Evolutionary conservation across 2,329 filamentous ascomycete species (phyloP), one percentile per base, ranked within the genome.

Genomic region (Dactylellina leptospora): DNA sequence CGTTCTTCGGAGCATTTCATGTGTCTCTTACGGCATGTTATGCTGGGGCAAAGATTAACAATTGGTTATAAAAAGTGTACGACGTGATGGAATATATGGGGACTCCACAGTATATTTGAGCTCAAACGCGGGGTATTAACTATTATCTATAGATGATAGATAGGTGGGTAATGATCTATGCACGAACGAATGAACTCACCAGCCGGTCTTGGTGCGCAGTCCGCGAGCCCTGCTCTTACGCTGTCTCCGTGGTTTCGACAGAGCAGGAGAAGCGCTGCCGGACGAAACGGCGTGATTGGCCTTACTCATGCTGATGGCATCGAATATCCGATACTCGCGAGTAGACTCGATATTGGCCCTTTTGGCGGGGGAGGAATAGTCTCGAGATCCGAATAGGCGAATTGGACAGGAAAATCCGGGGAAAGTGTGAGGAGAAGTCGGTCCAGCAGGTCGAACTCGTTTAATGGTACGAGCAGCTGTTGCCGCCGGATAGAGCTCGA

Each of bases 1-100:
- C 80, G 81, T 33, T 78, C 78, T 77, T 84, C 83, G 73, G 83
- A 82, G 75, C 83, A 84, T 77, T 84, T 85, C 75, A 84, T 82
- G 70, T 83, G 81, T 62, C 83, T 78, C 66, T 79, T 79, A 51
- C 82, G 80, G 74, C 82, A 83, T 11, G 81, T 82, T 45, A 81
- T 76, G 73, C 80, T 82, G 73, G 60, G 23, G 40, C 9, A 27
- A 20, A 44, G 20, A 18, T 27, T 20, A 11, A 13, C 10, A 16
- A 42, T n/a, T 38, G 13, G 60, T 50, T 42, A 64, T 38, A 55
- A 64, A 11, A 13, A 8, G 2, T 44, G 40, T 44, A n/a, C 9
- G 9, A 16, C 18, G 40, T 20, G 11, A 18, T 45, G 18, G 23
- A 10, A 53, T 33, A 53, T 40, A 18, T 33, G 45, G 48, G 20